Conservation (phyloP, 116 monocot species). For the Iris pallida region DNA sequence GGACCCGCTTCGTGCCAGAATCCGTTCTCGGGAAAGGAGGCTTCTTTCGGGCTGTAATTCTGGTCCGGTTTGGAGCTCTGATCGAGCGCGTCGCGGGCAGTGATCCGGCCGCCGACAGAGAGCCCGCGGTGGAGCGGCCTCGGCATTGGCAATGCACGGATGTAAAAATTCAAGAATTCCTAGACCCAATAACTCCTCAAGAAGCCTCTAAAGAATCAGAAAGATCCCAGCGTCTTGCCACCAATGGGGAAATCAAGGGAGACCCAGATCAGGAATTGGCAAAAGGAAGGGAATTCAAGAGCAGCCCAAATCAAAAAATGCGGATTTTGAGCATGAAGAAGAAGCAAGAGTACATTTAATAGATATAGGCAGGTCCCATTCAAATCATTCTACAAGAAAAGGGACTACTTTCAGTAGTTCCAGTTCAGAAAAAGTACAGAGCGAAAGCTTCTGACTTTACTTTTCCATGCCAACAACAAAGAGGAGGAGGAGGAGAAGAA, state of each 20-base stretch:
- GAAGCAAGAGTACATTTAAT: not conserved
- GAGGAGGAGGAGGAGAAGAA: too few relatives aligned
- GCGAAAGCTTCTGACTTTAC: too few relatives aligned
- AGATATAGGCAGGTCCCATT: not conserved
- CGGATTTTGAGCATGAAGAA: not conserved
- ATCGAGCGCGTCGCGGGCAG: not conserved
- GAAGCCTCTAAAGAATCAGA: too few relatives aligned
- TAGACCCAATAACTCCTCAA: too few relatives aligned
- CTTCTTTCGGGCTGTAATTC: not conserved
- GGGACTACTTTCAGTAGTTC: too few relatives aligned
- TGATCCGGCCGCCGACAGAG: not conserved
- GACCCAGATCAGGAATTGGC: not conserved
- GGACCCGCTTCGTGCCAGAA: not conserved
- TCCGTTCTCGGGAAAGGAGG: not conserved
- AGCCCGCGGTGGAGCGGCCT: conserved; percentile 2
- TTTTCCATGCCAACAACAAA: too few relatives aligned
- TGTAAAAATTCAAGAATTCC: too few relatives aligned
- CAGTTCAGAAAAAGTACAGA: too few relatives aligned
- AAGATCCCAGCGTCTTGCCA: too few relatives aligned
- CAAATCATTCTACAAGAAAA: too few relatives aligned
- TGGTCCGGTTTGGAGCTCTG: not conserved
- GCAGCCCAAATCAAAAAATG: not conserved
- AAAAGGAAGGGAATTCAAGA: not conserved
- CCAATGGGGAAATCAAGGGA: not conserved
- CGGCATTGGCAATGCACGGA: not conserved